Conservation (phyloP, 2,329 filamentous ascomycete genomes). For the Curvularia verruculosa region DNA sequence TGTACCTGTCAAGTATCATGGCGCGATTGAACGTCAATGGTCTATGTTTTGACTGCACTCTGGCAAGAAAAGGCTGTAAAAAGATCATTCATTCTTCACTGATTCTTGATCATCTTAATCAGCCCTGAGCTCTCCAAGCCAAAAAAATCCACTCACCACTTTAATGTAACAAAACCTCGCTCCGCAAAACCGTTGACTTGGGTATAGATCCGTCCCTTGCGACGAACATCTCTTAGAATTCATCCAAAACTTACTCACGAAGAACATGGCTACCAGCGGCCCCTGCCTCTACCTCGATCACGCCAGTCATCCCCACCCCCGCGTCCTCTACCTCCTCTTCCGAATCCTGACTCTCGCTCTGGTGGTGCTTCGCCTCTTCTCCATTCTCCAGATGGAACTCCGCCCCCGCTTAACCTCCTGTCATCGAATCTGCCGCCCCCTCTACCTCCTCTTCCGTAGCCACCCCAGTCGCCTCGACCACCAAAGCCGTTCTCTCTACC, state of each 20-base stretch:
- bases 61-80: neutral
- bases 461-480: conserved; percentile 36
- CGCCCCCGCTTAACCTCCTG: conserved; percentile 49
- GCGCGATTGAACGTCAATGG: neutral
- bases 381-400: conserved; percentile 67
- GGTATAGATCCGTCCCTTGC: neutral
- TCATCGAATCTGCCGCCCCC: conserved; percentile 35
- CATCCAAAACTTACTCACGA: neutral
- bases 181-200: too few species aligned
- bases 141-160: neutral
- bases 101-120: neutral
- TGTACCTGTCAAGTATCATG: neutral
- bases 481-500: conserved; percentile 43
- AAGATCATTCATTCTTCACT: neutral
- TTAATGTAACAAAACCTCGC: neutral
- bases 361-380: conserved; percentile 68
- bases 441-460: conserved; percentile 46
- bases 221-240: neutral
- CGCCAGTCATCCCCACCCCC: conserved; percentile 38
- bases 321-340: conserved; percentile 46
- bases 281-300: conserved; percentile 45
- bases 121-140: neutral
- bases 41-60: neutral
- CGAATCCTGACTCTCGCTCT: conserved; percentile 48
- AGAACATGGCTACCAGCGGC: conserved; percentile 34